phyloP scores from a whole-genome alignment of 345 rosid genomes.

The Camelina laxa region DNA sequence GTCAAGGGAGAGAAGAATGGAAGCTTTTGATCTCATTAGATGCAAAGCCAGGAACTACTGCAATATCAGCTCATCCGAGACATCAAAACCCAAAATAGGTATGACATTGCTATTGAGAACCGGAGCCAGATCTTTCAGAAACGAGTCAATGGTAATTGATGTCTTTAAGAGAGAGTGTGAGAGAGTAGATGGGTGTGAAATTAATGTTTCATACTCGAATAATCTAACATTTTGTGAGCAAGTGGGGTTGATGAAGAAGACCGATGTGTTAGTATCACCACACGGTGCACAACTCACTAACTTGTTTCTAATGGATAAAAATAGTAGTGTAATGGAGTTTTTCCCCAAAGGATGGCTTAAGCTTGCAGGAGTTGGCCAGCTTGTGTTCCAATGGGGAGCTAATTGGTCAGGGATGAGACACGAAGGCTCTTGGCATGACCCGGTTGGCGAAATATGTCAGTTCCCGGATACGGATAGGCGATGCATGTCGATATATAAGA shows the following conservation, averaged over 20 bases:
- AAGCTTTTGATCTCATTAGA: constrained; percentile 62
- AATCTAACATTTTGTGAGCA: constrained; percentile 76
- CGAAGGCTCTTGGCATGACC: constrained; percentile 78
- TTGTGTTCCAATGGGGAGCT: constrained; percentile 69
- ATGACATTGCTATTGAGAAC: constrained; percentile 75
- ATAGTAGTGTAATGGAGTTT: constrained; percentile 83
- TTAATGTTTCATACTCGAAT: constrained; percentile 66
- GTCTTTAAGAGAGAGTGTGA: constrained; percentile 63
- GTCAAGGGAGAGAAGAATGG: constrained; percentile 69
- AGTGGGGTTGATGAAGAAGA: constrained; percentile 69
- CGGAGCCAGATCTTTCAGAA: constrained; percentile 72
- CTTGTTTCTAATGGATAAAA: constrained; percentile 70
- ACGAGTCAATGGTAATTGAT: constrained; percentile 54
- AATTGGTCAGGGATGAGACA: constrained; percentile 86
- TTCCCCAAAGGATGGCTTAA: constrained; percentile 77
- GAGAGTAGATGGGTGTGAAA: constrained; percentile 56
- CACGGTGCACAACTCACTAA: constrained; percentile 85
- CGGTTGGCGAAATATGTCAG: constrained; percentile 59
- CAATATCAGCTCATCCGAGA: constrained; percentile 46
- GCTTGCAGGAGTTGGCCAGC: constrained; percentile 79
- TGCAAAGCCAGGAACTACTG: constrained; percentile 63
- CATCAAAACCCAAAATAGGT: constrained; percentile 46
- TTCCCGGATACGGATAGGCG: constrained; percentile 62
- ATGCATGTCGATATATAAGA: constrained; percentile 74
- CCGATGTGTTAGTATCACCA: constrained; percentile 67